Base-by-base conservation (phyloP, 192 early-diverging fungal species). In the Spinellus fusiger region DNA sequence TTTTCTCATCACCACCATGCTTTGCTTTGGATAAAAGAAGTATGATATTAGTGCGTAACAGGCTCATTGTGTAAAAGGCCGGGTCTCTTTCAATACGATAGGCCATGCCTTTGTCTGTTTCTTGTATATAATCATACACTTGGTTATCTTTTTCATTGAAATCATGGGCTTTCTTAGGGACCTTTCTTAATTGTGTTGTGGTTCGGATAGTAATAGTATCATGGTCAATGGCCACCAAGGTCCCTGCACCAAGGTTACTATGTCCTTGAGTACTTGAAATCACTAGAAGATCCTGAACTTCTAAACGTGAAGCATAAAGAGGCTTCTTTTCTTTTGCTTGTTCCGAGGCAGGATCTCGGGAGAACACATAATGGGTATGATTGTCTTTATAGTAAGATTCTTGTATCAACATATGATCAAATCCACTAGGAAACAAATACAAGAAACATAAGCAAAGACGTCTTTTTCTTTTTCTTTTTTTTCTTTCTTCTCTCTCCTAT, bases 71-170 rank as follows among this genome's bases (percentile, higher is more conserved):
- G 23, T 76, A 69, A 2, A 76, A 67, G 68, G 90, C 77, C 61
- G 93, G 90, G 62, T 98, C 92, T 69, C 86, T 89, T 64, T 98
- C 93, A 28, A 98, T 84, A 5, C 91, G 69, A 62, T 84, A 93
- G 7, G 81, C 66, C 34, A 58, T 65, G 6, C 69, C 59, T 34
- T 76, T 76, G 9, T 62, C 64, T 18, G 70, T 65, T 0, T 59
- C 28, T 3, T 68, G 22, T 59, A 68, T 18, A 72, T 62, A 37
- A 48, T 78, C 58, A 58, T 63, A 90, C 8, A 66, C 70, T 52
- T 94, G 94, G 38, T 88, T 86, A 1, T 47, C 51, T 6, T 60
- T 49, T 5, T 27, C 34, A 51, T 92, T 71, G 65, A 89, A 94
- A 15, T 71, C 73, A 0, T 44, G 47, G 1, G 73, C 57, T 10